Percentiles rank a stretch among this genome's conserved stretches.
Evolutionary conservation across 768 basidiomycete species (phyloP).

Genomic region (Solioccasus polychromus): DNA sequence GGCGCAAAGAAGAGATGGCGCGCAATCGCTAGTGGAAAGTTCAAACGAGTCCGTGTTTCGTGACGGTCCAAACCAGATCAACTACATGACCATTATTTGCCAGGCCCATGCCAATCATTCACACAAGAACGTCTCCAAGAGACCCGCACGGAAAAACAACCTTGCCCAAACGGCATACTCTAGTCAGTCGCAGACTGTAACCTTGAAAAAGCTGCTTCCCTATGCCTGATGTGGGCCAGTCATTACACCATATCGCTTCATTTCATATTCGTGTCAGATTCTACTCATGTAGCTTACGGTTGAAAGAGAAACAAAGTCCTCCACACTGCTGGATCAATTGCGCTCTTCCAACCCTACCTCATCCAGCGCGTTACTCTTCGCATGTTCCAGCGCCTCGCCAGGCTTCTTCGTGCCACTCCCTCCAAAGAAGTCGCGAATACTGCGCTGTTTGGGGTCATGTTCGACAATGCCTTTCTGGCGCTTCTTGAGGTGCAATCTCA

Average conservation of each 20-base stretch:
- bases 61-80: neutral
- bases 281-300: conserved; percentile 12
- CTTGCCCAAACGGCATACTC: conserved; percentile 68
- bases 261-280: conserved; percentile 9
- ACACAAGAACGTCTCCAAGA: conserved; percentile 71
- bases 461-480: conserved; percentile 80
- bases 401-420: conserved; percentile 23
- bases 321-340: conserved; percentile 7
- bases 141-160: conserved; percentile 61
- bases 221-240: conserved; percentile 48
- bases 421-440: conserved; percentile 73
- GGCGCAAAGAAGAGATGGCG: conserved; percentile 82
- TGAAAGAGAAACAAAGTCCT: neutral
- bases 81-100: conserved; percentile 4
- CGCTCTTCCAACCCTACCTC: conserved; percentile 13
- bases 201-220: conserved; percentile 69
- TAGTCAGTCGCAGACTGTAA: conserved; percentile 58
- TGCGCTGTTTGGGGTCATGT: conserved; percentile 71
- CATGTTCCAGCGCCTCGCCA: conserved; percentile 10
- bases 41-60: conserved; percentile 64
- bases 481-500: conserved; percentile 37
- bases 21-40: conserved; percentile 61
- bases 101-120: conserved; percentile 71
- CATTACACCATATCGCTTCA: neutral
- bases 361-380: conserved; percentile 29